Evolutionary conservation across 345 rosid genomes (phyloP).

Genomic region (Populus simonii): DNA sequence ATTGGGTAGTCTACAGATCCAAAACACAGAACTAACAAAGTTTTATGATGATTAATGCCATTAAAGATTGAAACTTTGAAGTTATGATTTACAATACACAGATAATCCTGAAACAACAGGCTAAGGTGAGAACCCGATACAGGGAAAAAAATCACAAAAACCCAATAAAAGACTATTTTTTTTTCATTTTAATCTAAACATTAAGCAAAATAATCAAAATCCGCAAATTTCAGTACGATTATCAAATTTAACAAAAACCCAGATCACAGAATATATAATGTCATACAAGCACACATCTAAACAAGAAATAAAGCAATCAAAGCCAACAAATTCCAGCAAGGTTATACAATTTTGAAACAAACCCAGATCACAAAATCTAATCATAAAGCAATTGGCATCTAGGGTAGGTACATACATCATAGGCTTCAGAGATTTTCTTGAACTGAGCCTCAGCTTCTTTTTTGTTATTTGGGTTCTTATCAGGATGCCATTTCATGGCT

Average conservation of each 20-base stretch:
- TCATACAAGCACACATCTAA: not conserved
- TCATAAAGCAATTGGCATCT: not conserved
- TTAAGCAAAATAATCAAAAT: too few relatives aligned
- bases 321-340: not conserved
- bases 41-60: not conserved
- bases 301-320: not conserved
- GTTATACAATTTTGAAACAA: not conserved
- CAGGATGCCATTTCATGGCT: constrained; percentile 12
- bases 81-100: not conserved
- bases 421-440: constrained; percentile 18
- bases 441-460: constrained; percentile 14
- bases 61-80: not conserved
- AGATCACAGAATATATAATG: not conserved
- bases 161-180: not conserved
- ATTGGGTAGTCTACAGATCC: not conserved
- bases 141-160: too few relatives aligned
- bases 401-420: not conserved
- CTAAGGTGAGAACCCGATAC: not conserved
- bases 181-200: not conserved
- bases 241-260: not conserved
- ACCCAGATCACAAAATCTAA: not conserved
- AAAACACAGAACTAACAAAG: not conserved
- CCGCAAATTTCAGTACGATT: not conserved
- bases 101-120: not conserved
- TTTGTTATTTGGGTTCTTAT: constrained; percentile 1